Base-by-base conservation (phyloP, 306 rosid genomes). In the Canavalia gladiata region DNA sequence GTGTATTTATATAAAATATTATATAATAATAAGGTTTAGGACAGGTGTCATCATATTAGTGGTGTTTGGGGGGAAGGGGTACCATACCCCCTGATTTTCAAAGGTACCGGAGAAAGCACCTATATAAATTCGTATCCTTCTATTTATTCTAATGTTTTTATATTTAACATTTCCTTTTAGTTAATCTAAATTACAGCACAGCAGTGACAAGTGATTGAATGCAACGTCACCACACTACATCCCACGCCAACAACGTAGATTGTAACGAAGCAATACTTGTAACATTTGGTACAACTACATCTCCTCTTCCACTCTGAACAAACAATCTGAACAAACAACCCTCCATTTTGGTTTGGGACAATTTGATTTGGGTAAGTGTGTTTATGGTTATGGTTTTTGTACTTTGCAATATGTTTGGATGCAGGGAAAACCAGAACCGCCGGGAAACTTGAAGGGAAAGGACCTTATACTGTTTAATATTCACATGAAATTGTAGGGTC, bases 281-380 rank as follows among this genome's bases (percentile, higher is more conserved):
- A 33, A 7, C 50, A 47, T 62, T 54, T 37, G n/a, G 9, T 33
- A 64, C 72, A 47, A 62, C 10, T 28, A 35, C 50, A 18, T 7
- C 12, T 68, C 31, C 7, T 69, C 42, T 10, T 31, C 59, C 59
- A 28, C 64, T 51, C 46, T 30, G 10, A 47, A 55, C 37, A 25
- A 58, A 18, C 25, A 18, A 18, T 51, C 46, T 30, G 10, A 47
- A 55, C 37, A 25, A 58, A 18, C 25, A 18, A 18, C 25, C 25
- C 25, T 18, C 25, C 30, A 18, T 49, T 45, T 10, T 43, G 39
- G 31, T 49, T 46, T 6, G 7, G 29, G 35, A 5, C 57, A 3
- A 55, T 51, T 75, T 49, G 82, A 65, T 51, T 66, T 41, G 29
- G 81, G 75, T 64, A 70, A 84, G 90, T 39, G 3, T 55, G 49